These are phyloP conservation scores for Botrytis porri DNA, from an alignment of 2,329 filamentous ascomycete species.

Conservation along the genomic window DNA sequence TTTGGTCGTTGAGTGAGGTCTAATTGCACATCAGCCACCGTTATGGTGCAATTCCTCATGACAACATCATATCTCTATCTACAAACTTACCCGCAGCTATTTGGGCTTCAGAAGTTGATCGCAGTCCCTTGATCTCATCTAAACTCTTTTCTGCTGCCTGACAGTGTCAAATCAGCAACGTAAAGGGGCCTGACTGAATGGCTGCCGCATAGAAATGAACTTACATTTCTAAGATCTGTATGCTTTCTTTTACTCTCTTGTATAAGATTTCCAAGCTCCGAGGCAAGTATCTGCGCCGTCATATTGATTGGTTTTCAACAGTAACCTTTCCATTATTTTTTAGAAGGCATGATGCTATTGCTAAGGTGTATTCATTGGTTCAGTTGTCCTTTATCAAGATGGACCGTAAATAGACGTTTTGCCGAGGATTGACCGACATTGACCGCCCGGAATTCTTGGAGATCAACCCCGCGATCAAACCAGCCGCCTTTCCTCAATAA, in stretches of 20 bases:
- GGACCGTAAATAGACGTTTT: neutral
- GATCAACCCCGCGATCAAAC: slow-evolving; percentile 11
- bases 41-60: neutral
- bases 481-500: neutral
- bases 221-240: slow-evolving; percentile 78
- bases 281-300: slow-evolving; percentile 85
- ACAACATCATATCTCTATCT: neutral
- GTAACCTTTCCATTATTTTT: slow-evolving; percentile 28
- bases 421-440: slow-evolving; percentile 16
- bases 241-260: slow-evolving; percentile 96
- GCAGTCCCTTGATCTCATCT: slow-evolving; percentile 77
- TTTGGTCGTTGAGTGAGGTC: slow-evolving; percentile 78
- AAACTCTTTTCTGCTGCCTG: slow-evolving; percentile 88
- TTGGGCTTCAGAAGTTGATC: slow-evolving; percentile 67
- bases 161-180: slow-evolving; percentile 40
- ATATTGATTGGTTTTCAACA: slow-evolving; percentile 47
- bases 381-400: slow-evolving; percentile 15
- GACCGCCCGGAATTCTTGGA: slow-evolving; percentile 17
- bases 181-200: slow-evolving; percentile 17
- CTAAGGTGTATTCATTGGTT: neutral
- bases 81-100: slow-evolving; percentile 39
- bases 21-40: slow-evolving; percentile 40
- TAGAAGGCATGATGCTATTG: slow-evolving; percentile 10
- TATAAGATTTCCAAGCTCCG: slow-evolving; percentile 85
- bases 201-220: slow-evolving; percentile 31